These are phyloP conservation scores for Phytophthora palmivora DNA, from an alignment of 352 stramenopile genomes.

Conservation along the genomic window DNA sequence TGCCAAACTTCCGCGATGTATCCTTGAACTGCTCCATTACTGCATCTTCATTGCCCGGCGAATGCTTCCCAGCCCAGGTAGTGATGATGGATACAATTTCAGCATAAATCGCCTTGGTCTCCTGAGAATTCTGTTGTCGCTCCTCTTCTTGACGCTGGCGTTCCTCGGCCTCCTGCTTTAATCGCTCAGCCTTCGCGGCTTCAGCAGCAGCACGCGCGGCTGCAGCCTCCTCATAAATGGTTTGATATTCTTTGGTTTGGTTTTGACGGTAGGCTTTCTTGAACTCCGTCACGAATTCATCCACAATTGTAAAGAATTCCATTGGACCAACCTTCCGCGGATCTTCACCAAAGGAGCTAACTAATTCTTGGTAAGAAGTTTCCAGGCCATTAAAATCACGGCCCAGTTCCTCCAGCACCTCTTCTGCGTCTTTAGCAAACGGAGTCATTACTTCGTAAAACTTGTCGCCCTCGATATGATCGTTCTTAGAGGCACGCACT, in stretches of 20 bases:
- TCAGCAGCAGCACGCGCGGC: slow-evolving; percentile 55
- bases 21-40: slow-evolving; percentile 73
- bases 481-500: slow-evolving; percentile 79
- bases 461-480: slow-evolving; percentile 73
- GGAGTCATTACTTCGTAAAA: slow-evolving; percentile 88
- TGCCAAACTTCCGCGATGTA: slow-evolving; percentile 61
- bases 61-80: slow-evolving; percentile 63
- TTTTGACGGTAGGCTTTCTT: slow-evolving; percentile 91
- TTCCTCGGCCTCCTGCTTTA: slow-evolving; percentile 63
- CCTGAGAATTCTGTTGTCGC: slow-evolving; percentile 54
- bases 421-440: slow-evolving; percentile 80
- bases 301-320: slow-evolving; percentile 85
- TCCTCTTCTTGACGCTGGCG: slow-evolving; percentile 62
- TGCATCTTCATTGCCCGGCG: slow-evolving; percentile 49
- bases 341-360: slow-evolving; percentile 88
- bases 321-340: slow-evolving; percentile 81
- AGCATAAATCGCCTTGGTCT: slow-evolving; percentile 66
- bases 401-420: slow-evolving; percentile 83
- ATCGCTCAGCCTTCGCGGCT: slow-evolving; percentile 53
- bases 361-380: slow-evolving; percentile 78
- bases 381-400: slow-evolving; percentile 80
- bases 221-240: slow-evolving; percentile 74
- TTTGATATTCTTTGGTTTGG: slow-evolving; percentile 86
- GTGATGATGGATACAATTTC: slow-evolving; percentile 75
- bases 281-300: slow-evolving; percentile 87